Evolutionary conservation across 75 land plant genomes (phyloP).

Genomic region (Chamaecyparis obtusa): DNA sequence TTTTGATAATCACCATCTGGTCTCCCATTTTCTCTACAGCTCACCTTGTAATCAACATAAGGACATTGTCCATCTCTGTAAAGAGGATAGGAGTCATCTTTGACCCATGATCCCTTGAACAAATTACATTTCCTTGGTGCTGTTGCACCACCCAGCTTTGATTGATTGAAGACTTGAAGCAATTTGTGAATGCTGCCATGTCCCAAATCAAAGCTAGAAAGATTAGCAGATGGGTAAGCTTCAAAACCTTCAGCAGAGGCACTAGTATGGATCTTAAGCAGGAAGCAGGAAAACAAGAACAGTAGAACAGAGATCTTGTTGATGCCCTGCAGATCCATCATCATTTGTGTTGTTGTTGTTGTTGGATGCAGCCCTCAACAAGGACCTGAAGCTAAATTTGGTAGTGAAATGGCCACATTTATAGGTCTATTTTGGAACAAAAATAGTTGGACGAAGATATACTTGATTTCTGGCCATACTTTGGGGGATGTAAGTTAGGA

Average conservation of each 20-base stretch:
- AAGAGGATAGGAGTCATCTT: slow-evolving; percentile 46
- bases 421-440: background rate
- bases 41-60: slow-evolving; percentile 39
- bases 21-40: slow-evolving; percentile 24
- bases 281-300: background rate
- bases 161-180: background rate
- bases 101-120: slow-evolving; percentile 54
- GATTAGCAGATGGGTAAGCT: background rate
- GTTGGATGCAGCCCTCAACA: background rate
- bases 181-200: background rate
- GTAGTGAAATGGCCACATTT: background rate
- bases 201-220: background rate
- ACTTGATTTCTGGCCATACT: background rate
- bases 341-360: background rate
- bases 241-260: background rate
- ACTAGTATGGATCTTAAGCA: background rate
- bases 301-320: background rate
- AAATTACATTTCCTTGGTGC: slow-evolving; percentile 38
- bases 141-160: background rate
- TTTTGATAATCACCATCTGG: slow-evolving; percentile 25
- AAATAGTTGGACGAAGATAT: background rate
- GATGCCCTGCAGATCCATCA: background rate
- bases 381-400: background rate
- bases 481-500: background rate
- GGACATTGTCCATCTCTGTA: slow-evolving; percentile 47